A percentile compares a stretch with the other conserved stretches of the same genome.
These are phyloP conservation scores for Eucalyptus regnans DNA, from an alignment of 345 rosid species.

Conservation along the genomic window DNA sequence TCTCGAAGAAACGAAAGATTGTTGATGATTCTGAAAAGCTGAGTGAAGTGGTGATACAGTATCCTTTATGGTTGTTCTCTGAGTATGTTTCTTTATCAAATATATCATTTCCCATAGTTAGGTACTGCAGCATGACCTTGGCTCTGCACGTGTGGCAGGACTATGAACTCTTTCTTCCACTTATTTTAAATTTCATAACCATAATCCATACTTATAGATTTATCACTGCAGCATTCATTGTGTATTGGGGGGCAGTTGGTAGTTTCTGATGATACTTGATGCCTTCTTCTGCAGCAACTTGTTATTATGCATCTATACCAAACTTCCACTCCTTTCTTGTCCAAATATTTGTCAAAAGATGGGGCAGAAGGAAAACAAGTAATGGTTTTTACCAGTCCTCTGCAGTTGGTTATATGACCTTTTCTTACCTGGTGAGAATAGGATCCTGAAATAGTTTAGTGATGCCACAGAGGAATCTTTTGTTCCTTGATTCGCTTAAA, in stretches of 20 bases:
- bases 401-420: neutral
- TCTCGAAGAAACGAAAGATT: slow-evolving; percentile 52
- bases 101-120: neutral
- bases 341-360: neutral
- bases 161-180: neutral
- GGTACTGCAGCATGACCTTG: neutral
- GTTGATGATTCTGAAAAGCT: slow-evolving; percentile 30
- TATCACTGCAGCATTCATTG: neutral
- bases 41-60: slow-evolving; percentile 65
- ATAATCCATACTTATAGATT: neutral
- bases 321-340: neutral
- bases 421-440: neutral
- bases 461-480: neutral
- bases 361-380: neutral
- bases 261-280: neutral
- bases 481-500: neutral
- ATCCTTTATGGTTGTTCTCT: slow-evolving; percentile 34
- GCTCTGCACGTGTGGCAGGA: neutral
- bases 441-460: neutral
- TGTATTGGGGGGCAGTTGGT: neutral
- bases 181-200: neutral
- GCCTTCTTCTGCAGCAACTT: neutral
- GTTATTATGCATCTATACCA: neutral
- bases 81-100: neutral
- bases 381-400: neutral